Conservation (phyloP, 371 early-diverging fungal species). For the Mortierella sp. region DNA sequence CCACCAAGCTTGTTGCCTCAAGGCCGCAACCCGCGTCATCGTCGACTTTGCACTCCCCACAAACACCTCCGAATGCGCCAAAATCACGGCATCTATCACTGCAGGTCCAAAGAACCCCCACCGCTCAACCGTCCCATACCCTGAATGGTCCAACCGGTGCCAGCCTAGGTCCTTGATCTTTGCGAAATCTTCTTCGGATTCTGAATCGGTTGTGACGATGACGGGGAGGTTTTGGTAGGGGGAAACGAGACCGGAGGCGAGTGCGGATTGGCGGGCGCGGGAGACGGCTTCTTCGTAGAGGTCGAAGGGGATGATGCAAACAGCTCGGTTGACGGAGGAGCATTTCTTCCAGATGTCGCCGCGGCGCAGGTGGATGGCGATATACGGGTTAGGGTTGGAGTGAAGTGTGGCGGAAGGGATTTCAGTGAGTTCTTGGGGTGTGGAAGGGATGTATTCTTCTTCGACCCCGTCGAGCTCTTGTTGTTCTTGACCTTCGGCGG, state of each 20-base stretch:
- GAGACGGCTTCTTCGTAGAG: conserved; percentile 18
- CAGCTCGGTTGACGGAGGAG: background rate
- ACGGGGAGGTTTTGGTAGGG: conserved; percentile 18
- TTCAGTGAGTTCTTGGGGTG: background rate
- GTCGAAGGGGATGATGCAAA: conserved; percentile 20
- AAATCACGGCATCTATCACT: conserved; percentile 23
- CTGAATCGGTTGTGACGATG: conserved; percentile 30
- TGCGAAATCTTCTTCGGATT: conserved; percentile 10
- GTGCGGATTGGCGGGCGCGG: conserved; percentile 5
- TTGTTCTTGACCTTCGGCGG: background rate
- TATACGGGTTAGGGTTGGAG: conserved; percentile 8
- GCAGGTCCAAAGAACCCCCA: conserved; percentile 37
- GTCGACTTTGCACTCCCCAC: conserved; percentile 26
- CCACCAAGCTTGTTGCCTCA: conserved; percentile 32
- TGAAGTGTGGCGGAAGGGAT: background rate
- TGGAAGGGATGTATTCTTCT: background rate
- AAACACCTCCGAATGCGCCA: conserved; percentile 34
- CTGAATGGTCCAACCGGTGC: conserved; percentile 27
- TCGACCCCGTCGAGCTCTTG: background rate
- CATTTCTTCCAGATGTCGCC: conserved; percentile 32
- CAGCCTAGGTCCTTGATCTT: conserved; percentile 19
- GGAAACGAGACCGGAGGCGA: background rate
- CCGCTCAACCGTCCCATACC: background rate
- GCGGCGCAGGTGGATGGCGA: conserved; percentile 31
- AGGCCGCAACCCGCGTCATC: conserved; percentile 27